These are phyloP conservation scores for Penicillium sclerotigenum DNA, from an alignment of 2,329 filamentous ascomycete species.

Conservation along the genomic window DNA sequence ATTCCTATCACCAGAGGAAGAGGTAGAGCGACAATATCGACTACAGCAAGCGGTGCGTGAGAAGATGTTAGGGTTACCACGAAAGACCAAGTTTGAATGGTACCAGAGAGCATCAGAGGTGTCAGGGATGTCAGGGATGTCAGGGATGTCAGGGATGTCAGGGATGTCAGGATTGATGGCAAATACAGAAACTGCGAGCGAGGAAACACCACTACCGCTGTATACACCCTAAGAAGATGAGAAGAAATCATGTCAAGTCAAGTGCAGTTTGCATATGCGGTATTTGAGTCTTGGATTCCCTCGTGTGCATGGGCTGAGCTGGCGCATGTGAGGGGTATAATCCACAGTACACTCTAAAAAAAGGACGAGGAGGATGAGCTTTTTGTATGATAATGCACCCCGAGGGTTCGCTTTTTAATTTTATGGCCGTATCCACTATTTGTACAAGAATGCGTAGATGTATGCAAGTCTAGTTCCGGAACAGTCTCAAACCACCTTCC, in stretches of 20 bases:
- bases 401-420: conserved; percentile 1
- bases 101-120: background rate
- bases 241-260: background rate
- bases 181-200: background rate
- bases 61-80: conserved; percentile 25
- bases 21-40: conserved; percentile 16
- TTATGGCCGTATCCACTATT: conserved; percentile 5
- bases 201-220: background rate
- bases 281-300: background rate
- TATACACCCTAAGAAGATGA: conserved; percentile 3
- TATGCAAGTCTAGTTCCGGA: conserved; percentile 25
- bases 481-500: conserved; percentile 35
- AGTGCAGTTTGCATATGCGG: background rate
- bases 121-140: background rate
- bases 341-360: background rate
- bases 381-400: conserved; percentile 2
- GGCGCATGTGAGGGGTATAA: background rate
- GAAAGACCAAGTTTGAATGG: conserved; percentile 21
- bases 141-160: background rate
- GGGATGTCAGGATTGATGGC: too few species aligned
- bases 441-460: conserved; percentile 3
- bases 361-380: background rate
- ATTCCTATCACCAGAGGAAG: conserved; percentile 27
- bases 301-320: background rate
- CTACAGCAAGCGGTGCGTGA: conserved; percentile 25